Conservation (phyloP, 164 flowering plant species). For the Warburgia ugandensis region DNA sequence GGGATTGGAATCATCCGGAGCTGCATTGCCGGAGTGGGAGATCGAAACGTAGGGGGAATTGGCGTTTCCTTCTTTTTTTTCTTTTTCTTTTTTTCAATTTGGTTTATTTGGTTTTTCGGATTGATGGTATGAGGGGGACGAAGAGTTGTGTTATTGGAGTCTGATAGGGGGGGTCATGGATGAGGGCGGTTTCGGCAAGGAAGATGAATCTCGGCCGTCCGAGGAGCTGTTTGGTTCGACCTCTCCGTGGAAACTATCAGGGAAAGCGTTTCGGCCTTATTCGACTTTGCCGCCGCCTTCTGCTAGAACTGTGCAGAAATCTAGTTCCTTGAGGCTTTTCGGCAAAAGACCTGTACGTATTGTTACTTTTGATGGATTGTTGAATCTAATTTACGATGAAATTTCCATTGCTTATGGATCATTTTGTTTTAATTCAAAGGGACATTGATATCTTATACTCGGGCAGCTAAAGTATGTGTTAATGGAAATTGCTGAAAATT, state of each 20-base stretch:
- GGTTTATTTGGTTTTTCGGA: too few species aligned
- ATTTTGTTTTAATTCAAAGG: too few species aligned
- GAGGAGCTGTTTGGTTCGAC: conserved; percentile 5
- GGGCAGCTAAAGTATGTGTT: too few species aligned
- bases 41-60: not conserved
- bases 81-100: not conserved
- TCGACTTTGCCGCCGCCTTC: conserved; percentile 4
- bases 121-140: not conserved
- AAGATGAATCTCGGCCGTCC: conserved; percentile 12
- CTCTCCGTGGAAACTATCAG: conserved; percentile 45
- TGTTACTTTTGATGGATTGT: not conserved
- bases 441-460: too few species aligned
- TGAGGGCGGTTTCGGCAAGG: conserved; percentile 33
- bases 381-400: too few species aligned
- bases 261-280: conserved; percentile 42
- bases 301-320: conserved; percentile 16
- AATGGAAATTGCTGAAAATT: too few species aligned
- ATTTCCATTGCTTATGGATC: not conserved
- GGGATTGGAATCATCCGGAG: conserved; percentile 62
- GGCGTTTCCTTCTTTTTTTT: not conserved
- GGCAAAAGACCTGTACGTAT: conserved; percentile 51
- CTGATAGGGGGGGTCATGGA: conserved; percentile 38
- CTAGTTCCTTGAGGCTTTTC: conserved; percentile 37
- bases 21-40: not conserved
- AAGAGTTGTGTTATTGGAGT: conserved; percentile 4